Conservation (phyloP, 2,329 filamentous ascomycete species). For the Diaporthe ampelina region DNA sequence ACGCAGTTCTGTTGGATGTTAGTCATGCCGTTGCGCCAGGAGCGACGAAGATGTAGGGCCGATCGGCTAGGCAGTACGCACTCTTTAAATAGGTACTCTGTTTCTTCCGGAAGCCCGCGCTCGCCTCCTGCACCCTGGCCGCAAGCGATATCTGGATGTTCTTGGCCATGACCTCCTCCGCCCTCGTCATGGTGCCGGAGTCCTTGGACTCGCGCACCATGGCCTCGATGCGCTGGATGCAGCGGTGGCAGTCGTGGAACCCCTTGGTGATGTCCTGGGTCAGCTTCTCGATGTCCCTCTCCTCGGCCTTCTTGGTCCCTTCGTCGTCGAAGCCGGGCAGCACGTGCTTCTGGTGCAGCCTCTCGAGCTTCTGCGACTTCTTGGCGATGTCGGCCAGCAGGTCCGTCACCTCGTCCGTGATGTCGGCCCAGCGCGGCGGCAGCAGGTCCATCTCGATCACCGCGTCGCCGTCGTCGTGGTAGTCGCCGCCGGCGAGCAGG, state of each 20-base stretch:
- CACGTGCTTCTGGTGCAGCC: constrained; percentile 96
- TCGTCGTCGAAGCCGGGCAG: constrained; percentile 97
- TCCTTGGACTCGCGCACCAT: constrained; percentile 87
- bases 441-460: constrained; percentile 99
- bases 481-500: constrained; percentile 83
- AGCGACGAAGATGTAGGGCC: neutral
- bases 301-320: constrained; percentile 87
- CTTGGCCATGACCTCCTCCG: constrained; percentile 94
- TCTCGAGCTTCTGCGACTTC: constrained; percentile 88
- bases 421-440: constrained; percentile 94
- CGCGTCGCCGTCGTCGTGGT: constrained; percentile 90
- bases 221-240: constrained; percentile 87
- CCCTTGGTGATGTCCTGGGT: constrained; percentile 90
- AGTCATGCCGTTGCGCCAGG: constrained; percentile 43
- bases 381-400: constrained; percentile 83
- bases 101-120: constrained; percentile 94
- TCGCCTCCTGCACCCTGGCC: constrained; percentile 89
- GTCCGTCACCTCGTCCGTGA: constrained; percentile 93
- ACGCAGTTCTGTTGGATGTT: constrained; percentile 73
- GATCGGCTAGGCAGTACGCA: constrained; percentile 56
- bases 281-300: constrained; percentile 88
- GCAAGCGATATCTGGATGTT: constrained; percentile 96
- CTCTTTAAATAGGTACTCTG: constrained; percentile 97
- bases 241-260: constrained; percentile 91
- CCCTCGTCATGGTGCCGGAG: constrained; percentile 79